Evolutionary conservation across 2,329 filamentous ascomycete genomes (phyloP).

Genomic region (Calonectria naviculata): DNA sequence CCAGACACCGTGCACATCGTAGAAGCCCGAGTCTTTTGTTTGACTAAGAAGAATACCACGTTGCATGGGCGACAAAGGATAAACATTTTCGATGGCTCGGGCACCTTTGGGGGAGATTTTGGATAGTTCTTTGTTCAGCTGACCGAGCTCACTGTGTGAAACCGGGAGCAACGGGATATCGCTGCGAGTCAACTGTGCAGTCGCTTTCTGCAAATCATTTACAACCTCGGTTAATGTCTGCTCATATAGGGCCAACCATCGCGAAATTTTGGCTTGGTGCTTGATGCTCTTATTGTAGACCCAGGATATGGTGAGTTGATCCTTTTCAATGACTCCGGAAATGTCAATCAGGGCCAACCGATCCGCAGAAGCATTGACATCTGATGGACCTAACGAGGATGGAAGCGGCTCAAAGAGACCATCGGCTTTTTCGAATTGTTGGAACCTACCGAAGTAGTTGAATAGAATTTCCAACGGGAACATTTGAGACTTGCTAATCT

Average conservation of each 20-base stretch:
- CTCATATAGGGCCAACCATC: background rate
- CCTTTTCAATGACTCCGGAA: slow-evolving; percentile 10
- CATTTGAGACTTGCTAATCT: background rate
- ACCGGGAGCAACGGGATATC: slow-evolving; percentile 49
- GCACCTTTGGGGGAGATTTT: slow-evolving; percentile 12
- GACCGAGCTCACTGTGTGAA: slow-evolving; percentile 25
- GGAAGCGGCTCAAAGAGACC: slow-evolving; percentile 35
- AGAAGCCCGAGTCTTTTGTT: slow-evolving; percentile 50
- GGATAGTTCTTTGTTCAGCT: slow-evolving; percentile 28
- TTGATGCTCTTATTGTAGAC: background rate
- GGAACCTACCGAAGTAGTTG: slow-evolving; percentile 43
- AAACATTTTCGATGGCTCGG: slow-evolving; percentile 40
- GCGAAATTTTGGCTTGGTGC: background rate
- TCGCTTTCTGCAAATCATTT: background rate
- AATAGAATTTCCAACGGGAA: slow-evolving; percentile 39
- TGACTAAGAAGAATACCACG: slow-evolving; percentile 51
- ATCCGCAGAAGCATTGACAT: slow-evolving; percentile 25
- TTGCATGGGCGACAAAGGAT: slow-evolving; percentile 52
- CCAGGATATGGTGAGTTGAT: background rate
- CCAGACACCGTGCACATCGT: slow-evolving; percentile 47
- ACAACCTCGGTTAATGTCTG: background rate
- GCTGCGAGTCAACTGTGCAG: background rate
- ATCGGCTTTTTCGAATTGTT: slow-evolving; percentile 42
- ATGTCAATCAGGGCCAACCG: slow-evolving; percentile 18
- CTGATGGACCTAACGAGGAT: background rate